Base-by-base conservation (phyloP, 805 yeast genomes). In the Isabelozyma pseudorhagii region DNA sequence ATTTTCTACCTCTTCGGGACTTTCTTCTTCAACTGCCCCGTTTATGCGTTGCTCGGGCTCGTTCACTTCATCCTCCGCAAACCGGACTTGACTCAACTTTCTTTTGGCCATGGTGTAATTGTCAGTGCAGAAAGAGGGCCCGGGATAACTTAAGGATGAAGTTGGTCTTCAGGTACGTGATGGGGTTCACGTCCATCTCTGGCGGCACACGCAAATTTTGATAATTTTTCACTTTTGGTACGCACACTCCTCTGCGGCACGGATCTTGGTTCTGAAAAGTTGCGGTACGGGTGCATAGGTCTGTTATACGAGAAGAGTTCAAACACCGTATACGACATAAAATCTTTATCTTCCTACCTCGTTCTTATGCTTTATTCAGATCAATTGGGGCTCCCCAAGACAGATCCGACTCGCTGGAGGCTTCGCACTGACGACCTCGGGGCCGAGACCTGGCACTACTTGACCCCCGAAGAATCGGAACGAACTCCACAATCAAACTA, bases 351-450 rank as follows among this genome's bases (percentile, higher is more conserved):
- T 21, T 21, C 25, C 25, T 6, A 21, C 25, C 25, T 8, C 4
- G 36, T 31, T 31, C 36, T 31, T 7, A 66, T 64, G 63, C 66
- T 63, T 47, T 86, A 85, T 59, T 87, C 97, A 0, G 97, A 93
- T n/a, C 57, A 67, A 18, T 62, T 88, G 10, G 88, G 87, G 0
- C 61, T 89, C 7, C 83, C 83, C 0, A 74, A 69, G 39, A 87
- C 97, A 0, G 96, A 94, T 54, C 78, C 79, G 2, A 55, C 64
- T 1, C 74, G 81, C 11, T 93, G 99, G 99, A 75, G 96, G 53
- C 74, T 93, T 28, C 64, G 79, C 15, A 79, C 86, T 1, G 85
- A 85, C 52, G 79, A 80, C 36, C 67, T 85, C 11, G 99, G 99
- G 13, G 77, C 87, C 15, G 89, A 89, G 60, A 77, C 79, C 42